Percentiles rank a stretch among this genome's conserved stretches.
phyloP scores from a whole-genome alignment of 2,329 filamentous ascomycete genomes.

The Ophiocordyceps camponoti-leonardi region DNA sequence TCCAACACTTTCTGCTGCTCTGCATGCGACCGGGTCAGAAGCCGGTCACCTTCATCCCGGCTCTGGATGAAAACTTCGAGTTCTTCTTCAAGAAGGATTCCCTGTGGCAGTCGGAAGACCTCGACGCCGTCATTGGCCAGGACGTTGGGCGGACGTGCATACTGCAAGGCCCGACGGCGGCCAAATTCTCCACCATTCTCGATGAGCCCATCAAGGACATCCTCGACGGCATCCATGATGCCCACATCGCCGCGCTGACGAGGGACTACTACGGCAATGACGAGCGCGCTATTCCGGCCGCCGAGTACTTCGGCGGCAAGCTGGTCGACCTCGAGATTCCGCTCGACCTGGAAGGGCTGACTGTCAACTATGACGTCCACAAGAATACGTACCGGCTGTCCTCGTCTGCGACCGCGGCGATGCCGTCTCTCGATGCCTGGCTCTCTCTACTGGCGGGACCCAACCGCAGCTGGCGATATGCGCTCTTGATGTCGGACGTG shows the following conservation, averaged over 20 bases:
- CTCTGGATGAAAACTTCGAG: slow-evolving; percentile 94
- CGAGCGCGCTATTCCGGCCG: slow-evolving; percentile 56
- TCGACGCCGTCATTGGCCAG: slow-evolving; percentile 88
- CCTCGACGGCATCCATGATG: slow-evolving; percentile 73
- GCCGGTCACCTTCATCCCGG: slow-evolving; percentile 87
- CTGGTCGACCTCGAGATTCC: slow-evolving; percentile 56
- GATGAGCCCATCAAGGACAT: slow-evolving; percentile 95
- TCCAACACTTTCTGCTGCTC: slow-evolving; percentile 87
- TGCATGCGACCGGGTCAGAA: slow-evolving; percentile 89
- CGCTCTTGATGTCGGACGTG: slow-evolving; percentile 83
- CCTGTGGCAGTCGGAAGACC: slow-evolving; percentile 94
- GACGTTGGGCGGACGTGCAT: slow-evolving; percentile 95
- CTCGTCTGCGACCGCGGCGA: slow-evolving; percentile 49
- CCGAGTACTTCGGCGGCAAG: slow-evolving; percentile 93
- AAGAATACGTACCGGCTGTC: slow-evolving; percentile 79
- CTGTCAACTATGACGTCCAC: slow-evolving; percentile 56
- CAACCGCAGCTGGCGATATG: slow-evolving; percentile 82
- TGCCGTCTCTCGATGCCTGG: slow-evolving; percentile 75
- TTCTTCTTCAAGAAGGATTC: slow-evolving; percentile 99
- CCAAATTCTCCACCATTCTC: slow-evolving; percentile 71
- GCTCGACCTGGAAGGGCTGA: slow-evolving; percentile 70
- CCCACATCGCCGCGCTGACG: slow-evolving; percentile 67
- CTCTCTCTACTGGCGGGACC: slow-evolving; percentile 72
- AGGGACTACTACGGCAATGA: slow-evolving; percentile 66
- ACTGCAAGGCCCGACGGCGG: slow-evolving; percentile 84